Conservation (phyloP, 2,329 filamentous ascomycete species). For the Cercospora sojina region DNA sequence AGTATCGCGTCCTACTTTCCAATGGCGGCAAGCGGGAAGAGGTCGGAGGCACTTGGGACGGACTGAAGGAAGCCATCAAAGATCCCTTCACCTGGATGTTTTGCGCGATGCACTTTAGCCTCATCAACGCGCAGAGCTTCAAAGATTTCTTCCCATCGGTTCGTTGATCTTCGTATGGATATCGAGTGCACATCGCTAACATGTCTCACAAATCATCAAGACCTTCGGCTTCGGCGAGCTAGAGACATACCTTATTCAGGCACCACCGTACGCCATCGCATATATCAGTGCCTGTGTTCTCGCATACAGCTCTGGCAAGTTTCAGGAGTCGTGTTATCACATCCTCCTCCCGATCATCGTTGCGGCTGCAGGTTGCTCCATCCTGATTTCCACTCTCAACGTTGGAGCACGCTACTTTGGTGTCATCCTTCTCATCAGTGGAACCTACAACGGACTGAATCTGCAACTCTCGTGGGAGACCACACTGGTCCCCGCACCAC, state of each 20-base stretch:
- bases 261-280: conserved; percentile 42
- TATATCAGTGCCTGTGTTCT: conserved; percentile 32
- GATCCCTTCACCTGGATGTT: conserved; percentile 36
- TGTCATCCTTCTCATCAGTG: conserved; percentile 36
- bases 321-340: conserved; percentile 31
- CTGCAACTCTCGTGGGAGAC: not conserved
- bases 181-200: not conserved
- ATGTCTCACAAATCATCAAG: not conserved
- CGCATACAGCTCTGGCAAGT: conserved; percentile 34
- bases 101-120: conserved; percentile 42
- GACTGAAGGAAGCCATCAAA: conserved; percentile 36
- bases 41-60: conserved; percentile 43
- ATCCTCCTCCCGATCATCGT: conserved; percentile 25
- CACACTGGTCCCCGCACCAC: conserved; percentile 41
- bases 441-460: conserved; percentile 38
- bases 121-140: conserved; percentile 38
- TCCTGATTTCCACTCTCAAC: conserved; percentile 37
- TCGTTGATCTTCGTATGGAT: not conserved
- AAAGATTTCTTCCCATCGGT: conserved; percentile 39
- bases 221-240: conserved; percentile 14
- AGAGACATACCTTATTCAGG: conserved; percentile 45
- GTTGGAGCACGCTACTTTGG: conserved; percentile 37
- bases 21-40: conserved; percentile 42
- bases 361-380: conserved; percentile 29
- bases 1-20: conserved; percentile 35